A percentile compares a stretch with the other conserved stretches of the same genome.
phyloP scores from a whole-genome alignment of 108 stramenopile genomes.

The Cyclotella choctawhatcheeana region DNA sequence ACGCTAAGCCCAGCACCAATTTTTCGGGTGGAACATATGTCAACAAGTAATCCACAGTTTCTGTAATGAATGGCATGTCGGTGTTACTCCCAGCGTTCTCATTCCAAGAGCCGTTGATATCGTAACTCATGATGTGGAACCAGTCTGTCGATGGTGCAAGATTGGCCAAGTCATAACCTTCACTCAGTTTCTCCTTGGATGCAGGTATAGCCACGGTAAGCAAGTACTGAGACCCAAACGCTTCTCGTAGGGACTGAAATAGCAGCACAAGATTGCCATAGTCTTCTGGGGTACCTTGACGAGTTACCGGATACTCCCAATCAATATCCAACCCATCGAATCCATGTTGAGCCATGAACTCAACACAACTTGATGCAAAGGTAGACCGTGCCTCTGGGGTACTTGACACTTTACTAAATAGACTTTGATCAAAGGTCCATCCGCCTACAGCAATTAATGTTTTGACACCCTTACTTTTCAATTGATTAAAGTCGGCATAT shows the following conservation, averaged over 20 bases:
- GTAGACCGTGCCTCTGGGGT: conserved; percentile 4
- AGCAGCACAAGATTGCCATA: conserved; percentile 37
- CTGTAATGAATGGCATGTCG: conserved; percentile 33
- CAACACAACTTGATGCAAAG: conserved; percentile 34
- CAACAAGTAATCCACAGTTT: conserved; percentile 26
- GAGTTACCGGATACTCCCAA: conserved; percentile 49
- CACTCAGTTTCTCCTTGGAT: conserved; percentile 13
- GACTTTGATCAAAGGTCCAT: conserved; percentile 46
- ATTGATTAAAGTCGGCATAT: conserved; percentile 35
- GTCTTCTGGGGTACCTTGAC: conserved; percentile 34
- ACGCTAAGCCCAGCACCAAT: conserved; percentile 42
- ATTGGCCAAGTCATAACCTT: conserved; percentile 25
- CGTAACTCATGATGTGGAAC: conserved; percentile 50
- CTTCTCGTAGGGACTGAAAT: conserved; percentile 7
- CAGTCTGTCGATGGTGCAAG: conserved; percentile 29
- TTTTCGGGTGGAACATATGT: conserved; percentile 17
- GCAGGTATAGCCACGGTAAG: conserved; percentile 41
- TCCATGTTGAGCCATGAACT: conserved; percentile 13
- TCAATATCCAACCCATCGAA: conserved; percentile 53
- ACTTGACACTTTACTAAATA: conserved; percentile 15
- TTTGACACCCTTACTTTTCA: conserved; percentile 28
- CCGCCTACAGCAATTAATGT: conserved; percentile 44
- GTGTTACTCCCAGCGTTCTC: conserved; percentile 33
- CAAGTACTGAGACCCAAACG: conserved; percentile 7
- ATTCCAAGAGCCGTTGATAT: conserved; percentile 42